A percentile compares a stretch with the other conserved stretches of the same genome.
phyloP scores from a whole-genome alignment of 148 eudicot species.

The Polygonum maritimum region DNA sequence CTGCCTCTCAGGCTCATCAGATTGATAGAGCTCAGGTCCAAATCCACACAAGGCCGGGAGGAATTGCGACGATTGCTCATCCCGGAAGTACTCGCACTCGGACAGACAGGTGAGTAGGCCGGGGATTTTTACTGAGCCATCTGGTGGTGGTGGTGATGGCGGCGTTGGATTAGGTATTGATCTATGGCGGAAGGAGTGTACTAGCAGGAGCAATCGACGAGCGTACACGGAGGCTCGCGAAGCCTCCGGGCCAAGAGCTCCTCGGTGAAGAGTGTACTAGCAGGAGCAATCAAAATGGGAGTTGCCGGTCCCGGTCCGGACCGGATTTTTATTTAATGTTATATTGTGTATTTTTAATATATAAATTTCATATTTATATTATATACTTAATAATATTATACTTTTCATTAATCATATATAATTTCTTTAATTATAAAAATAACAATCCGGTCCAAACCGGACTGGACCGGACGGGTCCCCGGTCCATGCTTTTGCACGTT shows the following conservation, averaged over 20 bases:
- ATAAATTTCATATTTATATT: too few species aligned
- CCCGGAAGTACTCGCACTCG: background rate
- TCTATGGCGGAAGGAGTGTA: background rate
- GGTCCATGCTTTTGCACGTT: too few species aligned
- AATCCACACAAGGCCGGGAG: background rate
- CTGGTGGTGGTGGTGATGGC: background rate
- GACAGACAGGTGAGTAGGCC: background rate
- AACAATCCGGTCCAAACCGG: too few species aligned
- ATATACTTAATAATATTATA: too few species aligned
- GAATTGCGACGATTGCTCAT: background rate
- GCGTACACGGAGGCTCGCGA: background rate
- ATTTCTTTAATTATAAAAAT: too few species aligned
- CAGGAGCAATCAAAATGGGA: too few species aligned
- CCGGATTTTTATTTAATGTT: too few species aligned
- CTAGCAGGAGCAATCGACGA: background rate
- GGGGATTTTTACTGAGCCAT: background rate
- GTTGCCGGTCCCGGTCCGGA: too few species aligned
- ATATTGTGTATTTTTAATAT: too few species aligned
- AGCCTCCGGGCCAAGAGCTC: background rate
- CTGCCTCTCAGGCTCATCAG: constrained; percentile 1
- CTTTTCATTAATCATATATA: too few species aligned
- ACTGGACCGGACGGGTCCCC: too few species aligned
- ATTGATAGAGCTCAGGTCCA: background rate
- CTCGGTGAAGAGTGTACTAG: too few species aligned
- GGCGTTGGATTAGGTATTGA: background rate